Conservation (phyloP, 208 protist species). For the Leishmania turanica region DNA sequence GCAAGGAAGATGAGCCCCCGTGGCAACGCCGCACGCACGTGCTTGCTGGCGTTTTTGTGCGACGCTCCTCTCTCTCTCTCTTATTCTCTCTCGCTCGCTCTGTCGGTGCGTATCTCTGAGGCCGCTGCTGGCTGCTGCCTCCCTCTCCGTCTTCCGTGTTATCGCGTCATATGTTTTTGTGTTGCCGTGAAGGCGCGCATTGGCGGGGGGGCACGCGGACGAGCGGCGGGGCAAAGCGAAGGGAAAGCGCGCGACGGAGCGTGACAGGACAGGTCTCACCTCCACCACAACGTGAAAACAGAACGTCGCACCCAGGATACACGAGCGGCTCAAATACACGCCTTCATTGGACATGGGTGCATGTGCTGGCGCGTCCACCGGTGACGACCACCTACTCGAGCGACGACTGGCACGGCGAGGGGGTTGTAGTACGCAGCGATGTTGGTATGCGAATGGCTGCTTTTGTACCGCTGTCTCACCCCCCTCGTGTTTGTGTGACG, state of each 20-base stretch:
- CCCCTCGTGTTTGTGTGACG: background rate
- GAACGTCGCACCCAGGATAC: background rate
- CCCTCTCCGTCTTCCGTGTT: background rate
- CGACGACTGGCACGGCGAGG: background rate
- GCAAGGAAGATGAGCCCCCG: background rate
- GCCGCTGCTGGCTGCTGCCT: background rate
- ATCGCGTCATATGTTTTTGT: background rate
- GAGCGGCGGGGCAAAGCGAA: background rate
- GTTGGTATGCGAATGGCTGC: background rate
- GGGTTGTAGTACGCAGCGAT: background rate
- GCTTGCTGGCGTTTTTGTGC: background rate
- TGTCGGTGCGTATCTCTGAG: background rate
- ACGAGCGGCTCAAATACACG: background rate
- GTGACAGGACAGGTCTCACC: background rate
- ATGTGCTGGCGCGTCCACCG: background rate
- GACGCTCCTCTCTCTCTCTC: background rate
- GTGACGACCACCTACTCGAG: background rate
- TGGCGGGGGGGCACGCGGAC: background rate
- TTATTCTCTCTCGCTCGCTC: background rate
- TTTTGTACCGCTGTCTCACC: background rate
- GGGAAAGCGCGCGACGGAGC: background rate
- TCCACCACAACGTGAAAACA: background rate
- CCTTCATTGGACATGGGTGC: background rate
- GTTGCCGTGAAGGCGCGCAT: background rate
- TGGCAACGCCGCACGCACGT: background rate